Conservation (phyloP, 345 rosid species). For the Eutrema heterophyllum region DNA sequence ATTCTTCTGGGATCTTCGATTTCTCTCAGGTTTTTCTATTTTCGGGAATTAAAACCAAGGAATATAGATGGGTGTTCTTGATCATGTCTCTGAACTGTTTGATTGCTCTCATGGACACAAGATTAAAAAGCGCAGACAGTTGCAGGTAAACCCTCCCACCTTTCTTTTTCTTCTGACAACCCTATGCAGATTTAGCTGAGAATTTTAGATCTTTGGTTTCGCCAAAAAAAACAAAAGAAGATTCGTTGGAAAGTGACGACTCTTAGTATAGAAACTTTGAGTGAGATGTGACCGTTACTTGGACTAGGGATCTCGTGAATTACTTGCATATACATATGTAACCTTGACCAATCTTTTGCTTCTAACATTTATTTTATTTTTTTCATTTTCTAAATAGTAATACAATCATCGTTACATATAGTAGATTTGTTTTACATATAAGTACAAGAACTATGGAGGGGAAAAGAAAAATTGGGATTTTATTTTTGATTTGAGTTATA, state of each 20-base stretch:
- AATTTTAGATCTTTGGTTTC: conserved; percentile 10
- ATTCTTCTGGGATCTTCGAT: background rate
- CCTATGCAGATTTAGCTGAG: background rate
- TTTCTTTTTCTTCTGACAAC: background rate
- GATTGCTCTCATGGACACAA: conserved; percentile 63
- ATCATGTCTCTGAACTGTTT: conserved; percentile 72
- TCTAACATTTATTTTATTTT: too few relatives aligned
- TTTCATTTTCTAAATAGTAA: too few relatives aligned
- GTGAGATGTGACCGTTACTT: conserved; percentile 4
- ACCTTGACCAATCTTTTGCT: too few relatives aligned
- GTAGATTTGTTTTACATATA: too few relatives aligned
- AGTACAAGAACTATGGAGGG: too few relatives aligned
- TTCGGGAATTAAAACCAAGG: background rate
- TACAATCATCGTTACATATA: too few relatives aligned
- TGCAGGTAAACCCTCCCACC: conserved; percentile 51
- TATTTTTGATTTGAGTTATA: background rate
- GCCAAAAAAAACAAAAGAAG: background rate
- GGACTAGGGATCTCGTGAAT: conserved; percentile 11
- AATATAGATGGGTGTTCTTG: conserved; percentile 66
- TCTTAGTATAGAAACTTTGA: background rate
- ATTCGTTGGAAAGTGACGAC: background rate
- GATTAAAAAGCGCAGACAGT: conserved; percentile 59
- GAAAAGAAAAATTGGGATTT: too few relatives aligned
- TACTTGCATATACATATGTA: background rate
- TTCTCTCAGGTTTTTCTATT: background rate